Conservation (phyloP, 108 stramenopile species). For the Schizochytrium sp. region DNA sequence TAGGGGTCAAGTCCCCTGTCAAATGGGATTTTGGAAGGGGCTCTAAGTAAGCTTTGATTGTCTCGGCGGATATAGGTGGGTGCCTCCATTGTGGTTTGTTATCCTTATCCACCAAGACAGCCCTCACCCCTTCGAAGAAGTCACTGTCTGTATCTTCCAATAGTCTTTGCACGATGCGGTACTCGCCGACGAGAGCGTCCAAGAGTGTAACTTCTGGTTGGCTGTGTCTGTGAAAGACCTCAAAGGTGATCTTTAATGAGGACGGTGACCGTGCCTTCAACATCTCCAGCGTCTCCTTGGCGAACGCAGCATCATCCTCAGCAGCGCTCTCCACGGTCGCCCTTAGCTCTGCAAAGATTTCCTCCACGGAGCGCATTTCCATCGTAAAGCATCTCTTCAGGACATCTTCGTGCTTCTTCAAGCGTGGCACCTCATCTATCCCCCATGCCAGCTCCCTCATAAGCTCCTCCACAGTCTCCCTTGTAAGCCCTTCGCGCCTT, state of each 20-base stretch:
- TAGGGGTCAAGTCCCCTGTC: neutral
- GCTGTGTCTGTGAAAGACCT: constrained; percentile 76
- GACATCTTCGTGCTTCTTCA: constrained; percentile 53
- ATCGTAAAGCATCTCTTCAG: no score
- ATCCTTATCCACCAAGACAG: constrained; percentile 92
- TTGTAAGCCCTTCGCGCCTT: neutral
- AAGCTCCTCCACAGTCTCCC: constrained; percentile 69
- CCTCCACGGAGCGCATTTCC: constrained; percentile 61
- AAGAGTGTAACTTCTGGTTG: constrained; percentile 66
- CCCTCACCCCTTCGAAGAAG: constrained; percentile 96
- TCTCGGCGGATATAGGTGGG: neutral
- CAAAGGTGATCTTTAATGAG: constrained; percentile 79
- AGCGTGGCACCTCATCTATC: constrained; percentile 48
- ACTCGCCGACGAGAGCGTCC: constrained; percentile 85
- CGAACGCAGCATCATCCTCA: constrained; percentile 71
- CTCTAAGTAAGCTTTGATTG: constrained; percentile 54
- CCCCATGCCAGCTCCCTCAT: neutral
- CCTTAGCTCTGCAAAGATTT: constrained; percentile 77
- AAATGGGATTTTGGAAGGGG: constrained; percentile 28
- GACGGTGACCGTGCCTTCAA: constrained; percentile 84
- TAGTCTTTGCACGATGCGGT: constrained; percentile 79
- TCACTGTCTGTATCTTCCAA: constrained; percentile 72
- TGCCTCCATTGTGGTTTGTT: constrained; percentile 83
- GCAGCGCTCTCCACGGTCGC: neutral
- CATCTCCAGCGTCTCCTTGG: constrained; percentile 75